These are phyloP conservation scores for Phytophthora crassamura DNA, from an alignment of 352 stramenopile species.

Conservation along the genomic window DNA sequence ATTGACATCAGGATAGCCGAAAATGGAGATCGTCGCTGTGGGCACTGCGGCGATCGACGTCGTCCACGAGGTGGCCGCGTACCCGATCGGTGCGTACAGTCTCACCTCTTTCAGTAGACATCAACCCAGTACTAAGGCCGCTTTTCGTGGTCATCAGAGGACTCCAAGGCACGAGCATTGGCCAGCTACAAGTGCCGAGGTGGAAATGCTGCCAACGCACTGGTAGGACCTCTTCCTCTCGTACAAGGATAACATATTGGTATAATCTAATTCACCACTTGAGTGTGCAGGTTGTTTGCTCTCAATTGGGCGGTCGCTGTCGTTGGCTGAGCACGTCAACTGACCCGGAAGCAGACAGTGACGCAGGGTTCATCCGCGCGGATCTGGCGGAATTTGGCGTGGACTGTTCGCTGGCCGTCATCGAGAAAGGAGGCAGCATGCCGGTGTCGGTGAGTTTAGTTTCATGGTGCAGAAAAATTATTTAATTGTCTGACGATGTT, in stretches of 20 bases:
- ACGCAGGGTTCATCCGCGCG: constrained; percentile 59
- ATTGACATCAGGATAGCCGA: too few relatives aligned
- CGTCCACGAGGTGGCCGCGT: constrained; percentile 65
- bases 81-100: constrained; percentile 50
- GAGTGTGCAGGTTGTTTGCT: constrained; percentile 51
- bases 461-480: background rate
- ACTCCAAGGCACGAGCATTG: constrained; percentile 60
- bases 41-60: constrained; percentile 81
- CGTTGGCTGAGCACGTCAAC: constrained; percentile 72
- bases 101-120: background rate
- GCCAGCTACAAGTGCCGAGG: constrained; percentile 64
- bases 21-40: constrained; percentile 63
- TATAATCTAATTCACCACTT: constrained; percentile 3
- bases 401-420: constrained; percentile 48
- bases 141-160: constrained; percentile 15
- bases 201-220: constrained; percentile 69
- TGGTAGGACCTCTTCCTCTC: constrained; percentile 39
- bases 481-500: constrained; percentile 8
- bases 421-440: constrained; percentile 59
- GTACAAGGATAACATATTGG: constrained; percentile 7
- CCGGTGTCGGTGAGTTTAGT: constrained; percentile 56
- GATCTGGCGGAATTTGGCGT: constrained; percentile 57
- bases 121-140: background rate
- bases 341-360: constrained; percentile 51
- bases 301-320: constrained; percentile 59